phyloP scores from a whole-genome alignment of 352 stramenopile genomes.

The Phytophthora parvispora region DNA sequence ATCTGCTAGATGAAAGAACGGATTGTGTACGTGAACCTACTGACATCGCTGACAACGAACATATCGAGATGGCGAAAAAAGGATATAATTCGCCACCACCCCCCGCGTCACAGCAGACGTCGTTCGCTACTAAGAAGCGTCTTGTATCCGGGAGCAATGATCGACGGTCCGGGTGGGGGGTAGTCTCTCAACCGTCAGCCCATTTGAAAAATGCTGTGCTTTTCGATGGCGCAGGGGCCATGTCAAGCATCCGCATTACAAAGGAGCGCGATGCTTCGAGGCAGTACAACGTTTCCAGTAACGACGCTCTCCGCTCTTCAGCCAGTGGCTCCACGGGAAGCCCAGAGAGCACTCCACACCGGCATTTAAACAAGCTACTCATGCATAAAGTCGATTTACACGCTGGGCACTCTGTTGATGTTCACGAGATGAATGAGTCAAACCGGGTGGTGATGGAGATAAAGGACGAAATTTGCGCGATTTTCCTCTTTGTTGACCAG shows the following conservation, averaged over 20 bases:
- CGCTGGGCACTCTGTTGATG: conserved; percentile 7
- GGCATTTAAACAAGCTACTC: conserved; percentile 25
- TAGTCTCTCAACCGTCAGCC: conserved; percentile 10
- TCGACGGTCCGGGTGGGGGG: conserved; percentile 16
- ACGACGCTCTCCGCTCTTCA: not conserved
- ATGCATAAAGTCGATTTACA: conserved; percentile 19
- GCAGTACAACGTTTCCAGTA: conserved; percentile 19
- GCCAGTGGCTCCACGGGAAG: not conserved
- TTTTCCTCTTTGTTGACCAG: conserved; percentile 67
- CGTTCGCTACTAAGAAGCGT: conserved; percentile 3
- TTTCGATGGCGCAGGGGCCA: conserved; percentile 39
- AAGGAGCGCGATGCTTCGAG: conserved; percentile 36
- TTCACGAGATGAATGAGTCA: conserved; percentile 50
- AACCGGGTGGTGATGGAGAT: conserved; percentile 78
- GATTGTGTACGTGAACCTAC: conserved; percentile 38
- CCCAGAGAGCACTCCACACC: conserved; percentile 18
- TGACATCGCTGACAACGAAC: conserved; percentile 5
- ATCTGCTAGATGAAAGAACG: conserved; percentile 53
- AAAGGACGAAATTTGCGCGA: conserved; percentile 77
- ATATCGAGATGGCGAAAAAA: conserved; percentile 18
- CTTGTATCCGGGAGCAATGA: conserved; percentile 14
- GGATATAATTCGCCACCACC: conserved; percentile 13
- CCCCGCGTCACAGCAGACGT: conserved; percentile 5
- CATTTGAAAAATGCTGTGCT: conserved; percentile 48
- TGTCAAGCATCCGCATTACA: conserved; percentile 40